These are phyloP conservation scores for Wallacemonas sp. DNA, from an alignment of 208 protist species.

Conservation along the genomic window DNA sequence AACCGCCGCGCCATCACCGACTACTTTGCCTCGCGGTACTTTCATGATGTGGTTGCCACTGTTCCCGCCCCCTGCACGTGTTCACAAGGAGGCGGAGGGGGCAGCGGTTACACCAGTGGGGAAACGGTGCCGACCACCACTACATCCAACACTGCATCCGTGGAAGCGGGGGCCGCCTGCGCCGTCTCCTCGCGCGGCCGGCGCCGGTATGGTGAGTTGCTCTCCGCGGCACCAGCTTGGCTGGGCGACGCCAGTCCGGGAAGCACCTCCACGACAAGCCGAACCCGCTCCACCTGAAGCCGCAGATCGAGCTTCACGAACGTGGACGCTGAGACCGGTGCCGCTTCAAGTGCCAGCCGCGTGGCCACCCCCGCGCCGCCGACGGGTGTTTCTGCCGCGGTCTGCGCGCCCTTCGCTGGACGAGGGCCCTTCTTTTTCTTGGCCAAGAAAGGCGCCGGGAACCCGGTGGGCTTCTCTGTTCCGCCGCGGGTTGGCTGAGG, in stretches of 20 bases:
- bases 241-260: constrained; percentile 27
- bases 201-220: background rate
- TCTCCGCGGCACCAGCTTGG: background rate
- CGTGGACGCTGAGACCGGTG: constrained; percentile 13
- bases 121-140: constrained; percentile 39
- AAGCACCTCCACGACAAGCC: constrained; percentile 52
- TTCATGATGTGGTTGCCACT: background rate
- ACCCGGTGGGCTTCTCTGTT: background rate
- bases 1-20: too few species aligned
- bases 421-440: constrained; percentile 1
- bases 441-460: background rate
- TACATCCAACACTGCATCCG: constrained; percentile 21
- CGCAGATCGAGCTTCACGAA: constrained; percentile 44
- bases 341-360: background rate
- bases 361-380: background rate
- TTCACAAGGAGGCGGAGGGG: background rate
- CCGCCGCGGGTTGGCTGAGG: background rate
- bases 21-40: too few species aligned
- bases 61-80: too few species aligned
- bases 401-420: background rate
- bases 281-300: constrained; percentile 61
- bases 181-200: background rate
- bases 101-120: constrained; percentile 17
- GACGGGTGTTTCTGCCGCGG: background rate
- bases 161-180: background rate